Percentiles rank a stretch among this genome's conserved stretches.
Evolutionary conservation across 441 rosid species (phyloP).

Genomic region (Arabidopsis lyrata): DNA sequence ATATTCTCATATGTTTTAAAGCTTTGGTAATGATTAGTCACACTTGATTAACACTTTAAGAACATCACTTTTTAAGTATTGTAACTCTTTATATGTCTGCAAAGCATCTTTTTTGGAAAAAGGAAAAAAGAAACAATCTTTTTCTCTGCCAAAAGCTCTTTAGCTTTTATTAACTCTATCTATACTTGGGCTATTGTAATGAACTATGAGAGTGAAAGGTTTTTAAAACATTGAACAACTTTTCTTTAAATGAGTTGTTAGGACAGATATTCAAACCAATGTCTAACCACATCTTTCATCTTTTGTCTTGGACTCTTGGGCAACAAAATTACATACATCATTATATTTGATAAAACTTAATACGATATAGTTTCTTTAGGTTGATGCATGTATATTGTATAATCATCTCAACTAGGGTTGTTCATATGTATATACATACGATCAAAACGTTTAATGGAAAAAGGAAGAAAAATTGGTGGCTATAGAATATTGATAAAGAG

Average conservation of each 20-base stretch:
- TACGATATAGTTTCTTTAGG: conserved; percentile 1
- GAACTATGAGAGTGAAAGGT: conserved; percentile 35
- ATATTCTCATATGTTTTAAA: not conserved
- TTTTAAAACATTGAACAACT: conserved; percentile 26
- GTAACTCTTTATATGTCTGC: conserved; percentile 21
- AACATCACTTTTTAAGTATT: conserved; percentile 16
- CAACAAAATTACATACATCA: not conserved
- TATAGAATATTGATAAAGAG: conserved; percentile 22
- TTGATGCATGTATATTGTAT: not conserved
- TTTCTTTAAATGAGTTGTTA: conserved; percentile 31
- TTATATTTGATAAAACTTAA: not conserved
- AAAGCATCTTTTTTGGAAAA: conserved; percentile 38
- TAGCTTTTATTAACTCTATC: conserved; percentile 37
- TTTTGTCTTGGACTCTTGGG: not conserved
- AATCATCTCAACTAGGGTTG: not conserved
- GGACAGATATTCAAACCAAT: not conserved
- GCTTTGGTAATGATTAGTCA: conserved; percentile 36
- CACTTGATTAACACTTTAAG: conserved; percentile 29
- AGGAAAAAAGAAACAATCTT: conserved; percentile 27
- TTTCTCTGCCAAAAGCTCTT: conserved; percentile 33
- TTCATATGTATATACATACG: not conserved
- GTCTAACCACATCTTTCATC: not conserved
- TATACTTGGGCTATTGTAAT: conserved; percentile 20
- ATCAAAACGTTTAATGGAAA: not conserved
- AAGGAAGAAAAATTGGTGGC: not conserved